Evolutionary conservation across 2,329 filamentous ascomycete genomes (phyloP), one percentile per base, ranked within the genome.

Genomic region (Fusarium tuaranense): DNA sequence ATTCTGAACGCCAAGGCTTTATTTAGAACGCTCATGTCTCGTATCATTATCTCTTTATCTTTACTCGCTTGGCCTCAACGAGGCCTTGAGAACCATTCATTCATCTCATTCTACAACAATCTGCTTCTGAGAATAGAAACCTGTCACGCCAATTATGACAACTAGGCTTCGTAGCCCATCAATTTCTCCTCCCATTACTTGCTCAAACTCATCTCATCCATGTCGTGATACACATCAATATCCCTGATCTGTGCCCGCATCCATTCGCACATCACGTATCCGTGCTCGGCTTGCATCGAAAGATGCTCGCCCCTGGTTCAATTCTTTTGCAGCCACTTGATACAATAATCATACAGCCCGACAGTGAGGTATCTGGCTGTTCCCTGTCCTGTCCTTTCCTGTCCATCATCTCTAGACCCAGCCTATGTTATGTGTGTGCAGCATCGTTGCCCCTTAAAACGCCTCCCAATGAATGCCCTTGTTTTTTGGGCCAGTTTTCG

Each of bases 391-490:
- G 32, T 34, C 32, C 32, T 34, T 12, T 34, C 32, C 32, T 34
- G 38, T 34, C 32, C 51, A n/a, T 70, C 22, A 53, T 51, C 25
- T 61, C 30, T 58, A 58, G 32, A 48, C 38, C 55, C 44, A 25
- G 27, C 58, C 57, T 69, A 32, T 73, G 51, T 71, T 48, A n/a
- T 51, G 27, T 36, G 25, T 57, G 22, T 51, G 22, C 20, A 39
- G 62, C 27, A 25, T 41, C 27, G 22, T 65, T 62, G 27, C 20
- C 69, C 53, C 67, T 73, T 22, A 68, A 65, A 65, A 75, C 72
- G 72, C 72, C 72, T 67, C 57, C 63, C 36, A 62, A 73, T 75
- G 72, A 53, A 53, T 53, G 27, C 48, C 70, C 62, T 65, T 46
- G 18, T 63, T 67, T 55, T 62, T 61, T 34, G 20, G 61, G 27